These are phyloP conservation scores for Austroboletus novae-zelandiae DNA, from an alignment of 1,284 basidiomycete genomes.

Conservation along the genomic window DNA sequence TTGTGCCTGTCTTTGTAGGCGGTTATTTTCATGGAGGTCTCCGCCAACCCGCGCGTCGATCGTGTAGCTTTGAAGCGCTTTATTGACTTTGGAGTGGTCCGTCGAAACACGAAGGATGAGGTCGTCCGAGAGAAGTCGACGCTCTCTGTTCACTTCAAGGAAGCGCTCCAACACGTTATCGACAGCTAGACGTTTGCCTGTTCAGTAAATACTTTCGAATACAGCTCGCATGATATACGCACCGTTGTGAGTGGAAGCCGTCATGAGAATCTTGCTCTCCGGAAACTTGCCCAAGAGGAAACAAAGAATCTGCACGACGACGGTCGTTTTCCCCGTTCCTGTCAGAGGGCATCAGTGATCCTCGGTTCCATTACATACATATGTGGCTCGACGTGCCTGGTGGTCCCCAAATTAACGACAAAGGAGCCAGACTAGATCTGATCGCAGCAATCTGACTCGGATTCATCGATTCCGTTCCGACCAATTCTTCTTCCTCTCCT, in stretches of 20 bases:
- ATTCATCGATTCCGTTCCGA: conserved; percentile 39
- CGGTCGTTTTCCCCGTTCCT: conserved; percentile 71
- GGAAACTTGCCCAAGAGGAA: conserved; percentile 39
- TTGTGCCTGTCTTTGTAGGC: conserved; percentile 54
- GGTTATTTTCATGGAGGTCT: conserved; percentile 58
- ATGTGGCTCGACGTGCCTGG: conserved; percentile 41
- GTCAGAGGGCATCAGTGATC: background rate
- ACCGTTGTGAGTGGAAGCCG: conserved; percentile 69
- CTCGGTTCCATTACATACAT: background rate
- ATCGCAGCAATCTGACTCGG: conserved; percentile 53
- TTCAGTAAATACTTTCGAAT: too few species aligned
- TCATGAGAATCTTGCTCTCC: conserved; percentile 56
- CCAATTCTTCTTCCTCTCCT: conserved; percentile 20
- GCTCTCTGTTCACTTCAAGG: conserved; percentile 42
- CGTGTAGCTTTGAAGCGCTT: conserved; percentile 53
- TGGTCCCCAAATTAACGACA: conserved; percentile 65
- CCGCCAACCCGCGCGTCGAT: conserved; percentile 60
- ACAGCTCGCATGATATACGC: background rate
- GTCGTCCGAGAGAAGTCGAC: conserved; percentile 46
- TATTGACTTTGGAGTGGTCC: conserved; percentile 58
- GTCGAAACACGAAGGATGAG: conserved; percentile 64
- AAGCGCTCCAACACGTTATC: conserved; percentile 69
- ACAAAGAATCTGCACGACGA: conserved; percentile 57
- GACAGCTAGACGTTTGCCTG: conserved; percentile 39
- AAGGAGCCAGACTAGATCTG: conserved; percentile 36